A percentile compares a stretch with the other conserved stretches of the same genome.
Conservation (phyloP, 371 early-diverging fungal genomes). For the Mucor racemosus region DNA sequence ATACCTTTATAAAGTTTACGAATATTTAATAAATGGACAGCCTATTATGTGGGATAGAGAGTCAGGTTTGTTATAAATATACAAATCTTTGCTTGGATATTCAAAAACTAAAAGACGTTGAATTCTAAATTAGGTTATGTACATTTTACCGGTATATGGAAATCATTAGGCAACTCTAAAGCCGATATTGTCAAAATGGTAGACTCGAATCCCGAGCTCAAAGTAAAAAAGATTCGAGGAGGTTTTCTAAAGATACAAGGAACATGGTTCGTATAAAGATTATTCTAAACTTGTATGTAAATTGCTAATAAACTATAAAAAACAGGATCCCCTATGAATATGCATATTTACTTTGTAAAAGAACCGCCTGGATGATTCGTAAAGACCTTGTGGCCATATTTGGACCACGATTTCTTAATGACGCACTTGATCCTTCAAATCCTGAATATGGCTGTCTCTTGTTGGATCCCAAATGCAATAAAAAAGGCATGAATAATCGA, state of each 20-base stretch:
- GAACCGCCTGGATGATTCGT: conserved; percentile 64
- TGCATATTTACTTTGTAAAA: conserved; percentile 61
- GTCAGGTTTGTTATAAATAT: conserved; percentile 48
- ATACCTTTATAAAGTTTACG: conserved; percentile 51
- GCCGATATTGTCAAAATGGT: conserved; percentile 73
- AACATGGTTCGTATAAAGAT: conserved; percentile 59
- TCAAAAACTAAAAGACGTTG: conserved; percentile 58
- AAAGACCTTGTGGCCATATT: conserved; percentile 65
- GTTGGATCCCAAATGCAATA: conserved; percentile 34
- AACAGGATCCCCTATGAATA: conserved; percentile 64
- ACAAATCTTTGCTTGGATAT: conserved; percentile 59
- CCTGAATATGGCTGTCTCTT: conserved; percentile 55
- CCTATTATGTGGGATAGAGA: conserved; percentile 82
- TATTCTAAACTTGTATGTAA: conserved; percentile 39
- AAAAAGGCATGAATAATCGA: conserved; percentile 9
- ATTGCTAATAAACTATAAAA: conserved; percentile 12
- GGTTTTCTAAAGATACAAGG: conserved; percentile 77
- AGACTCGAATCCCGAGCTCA: conserved; percentile 67
- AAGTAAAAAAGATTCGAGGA: conserved; percentile 70
- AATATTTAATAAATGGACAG: conserved; percentile 63
- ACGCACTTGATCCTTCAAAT: conserved; percentile 58
- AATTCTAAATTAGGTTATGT: conserved; percentile 55
- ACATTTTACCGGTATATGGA: conserved; percentile 78
- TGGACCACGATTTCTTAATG: conserved; percentile 59
- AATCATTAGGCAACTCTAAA: conserved; percentile 71